Percentiles rank a stretch among this genome's conserved stretches.
Evolutionary conservation across 495 filamentous ascomycete species (phyloP).

Genomic region (Lasiosphaeriaceae sp.): DNA sequence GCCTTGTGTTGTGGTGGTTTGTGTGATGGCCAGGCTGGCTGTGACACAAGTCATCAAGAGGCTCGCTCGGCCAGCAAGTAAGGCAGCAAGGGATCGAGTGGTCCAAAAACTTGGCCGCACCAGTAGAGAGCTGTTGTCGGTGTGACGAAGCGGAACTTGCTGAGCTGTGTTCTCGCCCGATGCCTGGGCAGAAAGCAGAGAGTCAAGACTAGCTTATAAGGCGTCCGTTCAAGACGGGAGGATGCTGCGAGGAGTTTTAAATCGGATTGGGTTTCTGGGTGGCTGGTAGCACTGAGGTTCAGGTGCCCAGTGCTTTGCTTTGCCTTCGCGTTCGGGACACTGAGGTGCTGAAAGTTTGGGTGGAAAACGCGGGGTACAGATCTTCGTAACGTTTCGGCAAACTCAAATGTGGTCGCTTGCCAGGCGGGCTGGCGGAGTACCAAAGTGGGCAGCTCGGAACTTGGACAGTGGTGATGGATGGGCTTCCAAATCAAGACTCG

Average conservation of each 20-base stretch:
- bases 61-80: conserved; percentile 13
- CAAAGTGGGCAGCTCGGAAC: neutral
- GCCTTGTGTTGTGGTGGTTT: conserved; percentile 3
- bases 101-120: neutral
- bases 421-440: conserved; percentile 8
- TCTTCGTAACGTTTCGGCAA: conserved; percentile 6
- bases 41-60: conserved; percentile 11
- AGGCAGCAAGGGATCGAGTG: neutral
- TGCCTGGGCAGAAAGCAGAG: neutral
- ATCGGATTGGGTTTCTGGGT: neutral
- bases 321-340: too few species aligned
- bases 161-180: neutral
- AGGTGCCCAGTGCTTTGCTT: too few species aligned
- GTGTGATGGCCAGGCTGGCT: conserved; percentile 2
- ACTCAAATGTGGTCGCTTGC: conserved; percentile 8
- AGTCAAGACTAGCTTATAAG: too few species aligned
- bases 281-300: neutral
- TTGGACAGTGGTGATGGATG: neutral
- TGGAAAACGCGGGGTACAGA: conserved; percentile 3
- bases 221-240: neutral
- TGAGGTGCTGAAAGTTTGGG: neutral
- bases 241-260: neutral
- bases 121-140: neutral
- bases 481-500: neutral
- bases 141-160: neutral